Conservation (phyloP, 2,329 filamentous ascomycete genomes). For the Davidsoniella virescens region DNA sequence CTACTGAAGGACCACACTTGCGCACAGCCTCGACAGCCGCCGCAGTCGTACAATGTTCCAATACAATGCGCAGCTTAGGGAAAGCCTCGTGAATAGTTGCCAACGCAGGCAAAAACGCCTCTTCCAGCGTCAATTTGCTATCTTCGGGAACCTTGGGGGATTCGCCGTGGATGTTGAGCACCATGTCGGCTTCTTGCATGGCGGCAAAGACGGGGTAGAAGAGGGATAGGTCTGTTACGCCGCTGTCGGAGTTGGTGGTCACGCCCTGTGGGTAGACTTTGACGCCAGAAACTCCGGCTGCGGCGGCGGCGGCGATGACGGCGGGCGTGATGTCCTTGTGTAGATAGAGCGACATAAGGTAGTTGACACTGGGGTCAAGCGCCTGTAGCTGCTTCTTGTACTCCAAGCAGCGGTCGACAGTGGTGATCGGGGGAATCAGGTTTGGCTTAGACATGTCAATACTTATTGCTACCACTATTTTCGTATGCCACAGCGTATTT, state of each 20-base stretch:
- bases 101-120: constrained; percentile 64
- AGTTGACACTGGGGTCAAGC: constrained; percentile 46
- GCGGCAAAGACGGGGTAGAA: constrained; percentile 73
- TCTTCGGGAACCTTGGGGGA: constrained; percentile 37
- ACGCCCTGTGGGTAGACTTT: constrained; percentile 53
- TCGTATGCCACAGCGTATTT: no score
- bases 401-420: constrained; percentile 40
- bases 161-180: constrained; percentile 92
- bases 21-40: constrained; percentile 66
- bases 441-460: constrained; percentile 4
- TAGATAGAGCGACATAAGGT: constrained; percentile 57
- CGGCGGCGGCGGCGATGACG: constrained; percentile 56
- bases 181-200: constrained; percentile 37
- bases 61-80: constrained; percentile 50
- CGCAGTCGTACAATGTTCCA: constrained; percentile 80
- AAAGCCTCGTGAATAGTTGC: constrained; percentile 57
- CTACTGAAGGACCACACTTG: constrained; percentile 61
- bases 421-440: constrained; percentile 38
- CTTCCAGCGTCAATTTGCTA: constrained; percentile 24
- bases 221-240: constrained; percentile 50
- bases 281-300: constrained; percentile 53
- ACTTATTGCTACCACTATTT: constrained; percentile 8
- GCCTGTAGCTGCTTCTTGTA: constrained; percentile 46
- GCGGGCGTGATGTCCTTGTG: constrained; percentile 49
- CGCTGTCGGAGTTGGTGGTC: constrained; percentile 51